Evolutionary conservation across 306 rosid genomes (phyloP).

Genomic region (Astragalus membranaceus): DNA sequence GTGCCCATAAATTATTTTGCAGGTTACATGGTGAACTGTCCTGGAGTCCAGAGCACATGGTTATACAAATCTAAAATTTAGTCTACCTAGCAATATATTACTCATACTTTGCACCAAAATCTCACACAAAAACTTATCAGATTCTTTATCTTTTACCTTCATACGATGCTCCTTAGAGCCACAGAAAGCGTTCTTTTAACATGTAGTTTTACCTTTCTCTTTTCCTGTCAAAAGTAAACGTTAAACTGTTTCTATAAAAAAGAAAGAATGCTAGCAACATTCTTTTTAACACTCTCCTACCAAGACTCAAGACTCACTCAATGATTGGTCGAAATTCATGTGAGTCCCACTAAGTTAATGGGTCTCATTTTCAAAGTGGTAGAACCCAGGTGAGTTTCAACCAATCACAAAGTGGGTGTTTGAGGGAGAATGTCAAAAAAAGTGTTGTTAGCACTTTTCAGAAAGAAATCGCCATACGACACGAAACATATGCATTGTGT

Average conservation of each 20-base stretch:
- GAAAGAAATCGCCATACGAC: no score
- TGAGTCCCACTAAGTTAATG: no score
- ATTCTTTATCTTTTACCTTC: neutral
- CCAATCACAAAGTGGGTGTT: no score
- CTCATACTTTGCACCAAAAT: neutral
- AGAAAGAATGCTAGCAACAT: neutral
- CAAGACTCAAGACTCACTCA: no score
- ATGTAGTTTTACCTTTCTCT: neutral
- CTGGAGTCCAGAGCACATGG: no score
- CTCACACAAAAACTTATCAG: neutral
- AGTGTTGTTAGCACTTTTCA: no score
- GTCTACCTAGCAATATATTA: neutral
- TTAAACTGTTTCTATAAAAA: neutral
- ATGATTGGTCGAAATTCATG: no score
- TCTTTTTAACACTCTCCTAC: no score
- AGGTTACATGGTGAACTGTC: neutral
- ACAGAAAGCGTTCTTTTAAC: neutral
- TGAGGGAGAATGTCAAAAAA: no score
- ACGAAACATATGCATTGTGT: no score
- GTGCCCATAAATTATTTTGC: neutral
- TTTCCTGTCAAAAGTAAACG: neutral
- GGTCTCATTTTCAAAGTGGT: no score
- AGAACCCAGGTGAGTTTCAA: no score
- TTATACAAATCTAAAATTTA: neutral
- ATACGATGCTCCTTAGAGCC: neutral